phyloP scores from a whole-genome alignment of 768 basidiomycete species.

The Tricholoma bakamatsutake region DNA sequence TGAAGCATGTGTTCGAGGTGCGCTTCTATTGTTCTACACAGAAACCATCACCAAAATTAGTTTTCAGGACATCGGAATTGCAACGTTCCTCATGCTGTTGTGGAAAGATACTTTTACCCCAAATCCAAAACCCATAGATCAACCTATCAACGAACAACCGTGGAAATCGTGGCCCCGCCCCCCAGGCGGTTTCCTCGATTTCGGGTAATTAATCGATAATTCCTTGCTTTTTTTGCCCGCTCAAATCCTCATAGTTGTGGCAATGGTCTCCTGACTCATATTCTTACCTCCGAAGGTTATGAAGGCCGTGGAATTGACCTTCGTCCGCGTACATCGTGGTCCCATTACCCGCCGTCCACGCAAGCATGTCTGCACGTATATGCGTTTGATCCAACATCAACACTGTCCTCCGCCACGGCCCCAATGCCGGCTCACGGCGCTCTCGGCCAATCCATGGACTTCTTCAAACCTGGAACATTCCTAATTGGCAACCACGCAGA shows the following conservation, averaged over 20 bases:
- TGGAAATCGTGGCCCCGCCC: conserved; percentile 79
- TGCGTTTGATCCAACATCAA: conserved; percentile 59
- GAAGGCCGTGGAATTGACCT: conserved; percentile 80
- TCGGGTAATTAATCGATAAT: conserved; percentile 50
- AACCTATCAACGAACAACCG: conserved; percentile 25
- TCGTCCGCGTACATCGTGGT: conserved; percentile 81
- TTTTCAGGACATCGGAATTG: conserved; percentile 85
- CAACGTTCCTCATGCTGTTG: conserved; percentile 85
- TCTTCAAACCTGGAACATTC: conserved; percentile 49
- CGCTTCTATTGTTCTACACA: background rate
- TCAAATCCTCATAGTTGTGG: conserved; percentile 56
- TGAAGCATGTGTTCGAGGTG: conserved; percentile 90
- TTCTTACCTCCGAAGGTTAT: conserved; percentile 81
- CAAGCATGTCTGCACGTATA: conserved; percentile 56
- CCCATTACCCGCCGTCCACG: conserved; percentile 61
- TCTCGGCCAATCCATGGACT: conserved; percentile 8
- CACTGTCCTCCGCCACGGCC: conserved; percentile 1
- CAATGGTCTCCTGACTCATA: conserved; percentile 89
- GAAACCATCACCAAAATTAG: background rate
- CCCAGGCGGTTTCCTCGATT: conserved; percentile 79
- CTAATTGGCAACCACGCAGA: conserved; percentile 95
- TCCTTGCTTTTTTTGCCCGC: background rate
- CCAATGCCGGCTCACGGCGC: background rate
- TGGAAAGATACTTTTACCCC: conserved; percentile 70
- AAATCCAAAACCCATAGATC: conserved; percentile 1